Conservation (phyloP, 495 filamentous ascomycete genomes). For the Penicillium coffeae region DNA sequence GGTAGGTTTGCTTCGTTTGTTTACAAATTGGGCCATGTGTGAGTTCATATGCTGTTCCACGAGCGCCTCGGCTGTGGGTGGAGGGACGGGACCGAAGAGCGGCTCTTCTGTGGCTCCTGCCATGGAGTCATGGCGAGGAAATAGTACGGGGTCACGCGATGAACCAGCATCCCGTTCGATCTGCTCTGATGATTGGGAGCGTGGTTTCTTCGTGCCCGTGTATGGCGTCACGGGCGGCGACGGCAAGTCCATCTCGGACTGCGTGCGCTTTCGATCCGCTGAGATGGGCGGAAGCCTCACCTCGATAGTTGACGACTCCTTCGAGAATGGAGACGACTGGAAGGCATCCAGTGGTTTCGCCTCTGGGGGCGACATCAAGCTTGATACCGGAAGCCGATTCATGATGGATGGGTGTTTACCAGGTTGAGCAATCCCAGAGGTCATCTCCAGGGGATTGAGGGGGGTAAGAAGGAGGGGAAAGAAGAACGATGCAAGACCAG, state of each 20-base stretch:
- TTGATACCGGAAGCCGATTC: slow-evolving; percentile 53
- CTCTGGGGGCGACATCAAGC: slow-evolving; percentile 75
- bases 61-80: slow-evolving; percentile 46
- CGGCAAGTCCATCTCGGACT: slow-evolving; percentile 52
- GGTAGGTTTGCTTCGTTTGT: slow-evolving; percentile 58
- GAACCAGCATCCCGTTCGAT: slow-evolving; percentile 31
- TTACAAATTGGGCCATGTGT: slow-evolving; percentile 53
- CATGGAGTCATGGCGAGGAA: slow-evolving; percentile 46
- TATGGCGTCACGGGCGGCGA: slow-evolving; percentile 73
- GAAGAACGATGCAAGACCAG: not conserved
- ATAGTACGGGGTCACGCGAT: slow-evolving; percentile 59
- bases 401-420: slow-evolving; percentile 34
- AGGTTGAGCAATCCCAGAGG: slow-evolving; percentile 20
- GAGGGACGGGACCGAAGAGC: slow-evolving; percentile 51
- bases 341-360: slow-evolving; percentile 60
- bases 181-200: slow-evolving; percentile 41
- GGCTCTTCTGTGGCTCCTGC: slow-evolving; percentile 48
- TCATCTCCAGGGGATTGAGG: slow-evolving; percentile 20
- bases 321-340: slow-evolving; percentile 36
- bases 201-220: slow-evolving; percentile 50
- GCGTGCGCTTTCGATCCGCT: slow-evolving; percentile 45
- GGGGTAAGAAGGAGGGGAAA: not conserved
- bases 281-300: slow-evolving; percentile 49
- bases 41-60: slow-evolving; percentile 65
- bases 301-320: slow-evolving; percentile 26